Conservation (phyloP, 106 monocot genomes). For the Dioscorea alata region DNA sequence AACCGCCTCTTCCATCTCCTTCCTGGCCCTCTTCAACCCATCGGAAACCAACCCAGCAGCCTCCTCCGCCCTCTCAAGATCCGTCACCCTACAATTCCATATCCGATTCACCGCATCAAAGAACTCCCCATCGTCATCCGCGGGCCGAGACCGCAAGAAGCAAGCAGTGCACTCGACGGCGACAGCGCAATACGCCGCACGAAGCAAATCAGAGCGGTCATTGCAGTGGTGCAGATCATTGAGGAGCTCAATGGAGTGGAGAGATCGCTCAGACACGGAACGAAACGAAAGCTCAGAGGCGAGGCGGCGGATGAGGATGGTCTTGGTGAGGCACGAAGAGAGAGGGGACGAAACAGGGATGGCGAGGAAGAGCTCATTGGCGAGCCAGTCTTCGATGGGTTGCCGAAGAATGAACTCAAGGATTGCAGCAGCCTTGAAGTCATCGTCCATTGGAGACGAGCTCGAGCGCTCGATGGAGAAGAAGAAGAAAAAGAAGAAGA, state of each 20-base stretch:
- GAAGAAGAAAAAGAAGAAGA: too few species aligned
- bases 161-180: constrained; percentile 16
- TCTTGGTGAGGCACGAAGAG: constrained; percentile 28
- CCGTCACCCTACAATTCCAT: constrained; percentile 23
- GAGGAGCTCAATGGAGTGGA: constrained; percentile 35
- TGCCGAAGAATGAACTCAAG: constrained; percentile 50
- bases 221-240: constrained; percentile 21
- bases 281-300: constrained; percentile 13
- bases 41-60: constrained; percentile 1
- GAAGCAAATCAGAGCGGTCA: background rate
- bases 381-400: constrained; percentile 26
- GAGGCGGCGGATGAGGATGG: constrained; percentile 39
- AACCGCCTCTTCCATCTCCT: constrained; percentile 18
- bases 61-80: constrained; percentile 17
- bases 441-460: too few species aligned
- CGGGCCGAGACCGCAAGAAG: constrained; percentile 3
- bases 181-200: constrained; percentile 29
- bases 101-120: constrained; percentile 4
- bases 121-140: constrained; percentile 3
- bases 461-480: too few species aligned
- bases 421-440: constrained; percentile 1
- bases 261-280: constrained; percentile 13
- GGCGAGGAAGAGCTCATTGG: constrained; percentile 16
- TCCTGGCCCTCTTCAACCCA: constrained; percentile 4
- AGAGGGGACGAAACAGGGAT: constrained; percentile 13